Conservation (phyloP, 441 rosid genomes). For the Cnidoscolus chayamansa region DNA sequence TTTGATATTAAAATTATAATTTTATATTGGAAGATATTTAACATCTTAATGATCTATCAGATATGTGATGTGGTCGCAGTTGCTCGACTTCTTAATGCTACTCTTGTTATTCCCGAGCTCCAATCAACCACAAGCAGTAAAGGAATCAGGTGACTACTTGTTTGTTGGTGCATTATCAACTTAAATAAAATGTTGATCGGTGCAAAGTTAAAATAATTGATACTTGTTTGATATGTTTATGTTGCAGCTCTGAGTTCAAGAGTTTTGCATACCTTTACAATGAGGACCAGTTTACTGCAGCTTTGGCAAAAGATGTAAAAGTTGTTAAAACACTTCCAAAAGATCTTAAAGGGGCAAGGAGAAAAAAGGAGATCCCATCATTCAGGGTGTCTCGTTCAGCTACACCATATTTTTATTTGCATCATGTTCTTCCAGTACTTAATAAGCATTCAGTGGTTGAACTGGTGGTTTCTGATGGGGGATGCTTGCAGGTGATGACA, state of each 20-base stretch:
- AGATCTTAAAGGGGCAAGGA: conserved; percentile 80
- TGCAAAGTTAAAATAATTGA: not conserved
- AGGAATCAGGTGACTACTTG: conserved; percentile 65
- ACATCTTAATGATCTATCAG: conserved; percentile 36
- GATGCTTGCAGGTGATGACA: conserved; percentile 74
- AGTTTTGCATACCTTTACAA: conserved; percentile 92
- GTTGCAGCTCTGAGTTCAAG: conserved; percentile 89
- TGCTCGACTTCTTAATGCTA: conserved; percentile 89
- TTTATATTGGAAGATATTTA: conserved; percentile 14
- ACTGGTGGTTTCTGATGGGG: conserved; percentile 81
- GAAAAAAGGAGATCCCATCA: conserved; percentile 79
- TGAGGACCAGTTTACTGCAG: conserved; percentile 83
- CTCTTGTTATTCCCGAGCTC: conserved; percentile 90
- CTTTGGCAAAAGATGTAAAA: conserved; percentile 64
- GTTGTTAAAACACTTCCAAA: conserved; percentile 90
- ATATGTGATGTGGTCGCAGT: conserved; percentile 75
- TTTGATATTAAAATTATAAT: not conserved
- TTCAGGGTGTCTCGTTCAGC: conserved; percentile 71
- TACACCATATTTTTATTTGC: conserved; percentile 83
- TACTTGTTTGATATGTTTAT: conserved; percentile 19
- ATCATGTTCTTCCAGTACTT: conserved; percentile 78
- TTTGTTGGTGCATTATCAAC: not conserved
- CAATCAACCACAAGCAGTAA: conserved; percentile 98
- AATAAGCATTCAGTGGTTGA: conserved; percentile 85
- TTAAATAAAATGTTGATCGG: not conserved